A percentile compares a stretch with the other conserved stretches of the same genome.
Conservation (phyloP, 805 yeast genomes). For the Nakazawaea pomicola region DNA sequence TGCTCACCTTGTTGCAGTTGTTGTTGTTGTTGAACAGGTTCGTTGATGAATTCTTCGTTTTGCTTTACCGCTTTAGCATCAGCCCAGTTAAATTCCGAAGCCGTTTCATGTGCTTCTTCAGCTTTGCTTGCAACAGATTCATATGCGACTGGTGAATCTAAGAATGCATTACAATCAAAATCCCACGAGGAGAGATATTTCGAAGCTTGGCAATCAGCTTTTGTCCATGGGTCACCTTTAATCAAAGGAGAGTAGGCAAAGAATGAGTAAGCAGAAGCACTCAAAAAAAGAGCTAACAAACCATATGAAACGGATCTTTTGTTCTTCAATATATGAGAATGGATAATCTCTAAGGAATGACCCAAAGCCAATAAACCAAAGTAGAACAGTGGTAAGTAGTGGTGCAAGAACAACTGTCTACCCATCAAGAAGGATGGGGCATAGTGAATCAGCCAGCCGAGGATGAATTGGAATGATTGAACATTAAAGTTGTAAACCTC, state of each 20-base stretch:
- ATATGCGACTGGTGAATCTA: conserved; percentile 24
- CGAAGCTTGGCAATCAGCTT: conserved; percentile 54
- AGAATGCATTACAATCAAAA: conserved; percentile 69
- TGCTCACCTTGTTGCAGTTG: too few relatives aligned
- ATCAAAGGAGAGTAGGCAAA: conserved; percentile 63
- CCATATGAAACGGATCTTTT: conserved; percentile 40
- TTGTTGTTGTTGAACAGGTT: conserved; percentile 1
- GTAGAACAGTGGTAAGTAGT: conserved; percentile 46
- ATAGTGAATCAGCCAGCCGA: conserved; percentile 65
- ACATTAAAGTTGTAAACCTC: conserved; percentile 60
- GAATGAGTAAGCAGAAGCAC: conserved; percentile 50
- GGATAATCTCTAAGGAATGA: conserved; percentile 25
- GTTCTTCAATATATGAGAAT: conserved; percentile 24
- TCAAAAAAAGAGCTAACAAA: conserved; percentile 43
- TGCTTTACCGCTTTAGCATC: conserved; percentile 5
- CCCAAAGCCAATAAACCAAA: conserved; percentile 35
- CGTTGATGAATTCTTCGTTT: conserved; percentile 9
- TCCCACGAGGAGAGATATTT: conserved; percentile 75
- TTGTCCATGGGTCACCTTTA: conserved; percentile 81
- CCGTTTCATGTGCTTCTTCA: conserved; percentile 3
- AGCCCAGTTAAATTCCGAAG: conserved; percentile 6
- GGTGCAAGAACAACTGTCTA: conserved; percentile 36
- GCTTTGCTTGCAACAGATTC: neutral
- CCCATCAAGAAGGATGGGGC: conserved; percentile 46
- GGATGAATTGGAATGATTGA: conserved; percentile 53